Evolutionary conservation across 192 early-diverging fungal genomes (phyloP), one percentile per base, ranked within the genome.

Genomic region (Podila minutissima): DNA sequence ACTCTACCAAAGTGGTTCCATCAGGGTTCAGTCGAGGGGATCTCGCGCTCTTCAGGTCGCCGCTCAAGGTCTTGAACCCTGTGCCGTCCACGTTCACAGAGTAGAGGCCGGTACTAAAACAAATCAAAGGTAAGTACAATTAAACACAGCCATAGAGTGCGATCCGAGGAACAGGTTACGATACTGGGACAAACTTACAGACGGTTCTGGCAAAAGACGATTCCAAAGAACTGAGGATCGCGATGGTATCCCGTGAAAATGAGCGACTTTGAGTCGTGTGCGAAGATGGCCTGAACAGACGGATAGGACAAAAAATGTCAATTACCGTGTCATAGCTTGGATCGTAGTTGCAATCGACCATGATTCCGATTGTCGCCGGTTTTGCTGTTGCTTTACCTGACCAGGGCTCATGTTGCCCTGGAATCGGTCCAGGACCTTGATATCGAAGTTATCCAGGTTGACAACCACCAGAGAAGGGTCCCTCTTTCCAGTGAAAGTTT

Each of bases 191-290:
- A 8, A 22, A 65, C 71, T 50, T 74, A 85, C 81, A 75, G 83
- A 32, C 93, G 83, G 84, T 95, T 95, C 67, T 86, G 86, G 74
- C 93, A 95, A 68, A 83, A 90, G 20, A 87, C 84, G 26, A 94
- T 76, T 5, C 94, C 93, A 61, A 84, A 84, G 60, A 85, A 85
- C 64, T 89, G 88, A 3, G 88, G 86, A 35, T 83, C 60, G 60
- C 85, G 83, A 66, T 82, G 71, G 72, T 94, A 91, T 31, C 93
- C 93, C 2, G 86, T 89, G 66, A 94, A 93, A 33, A 92, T 86
- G 28, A 94, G 69, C 22, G 82, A 79, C 46, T 74, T 84, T 71
- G 82, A 83, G 60, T 83, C 83, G 6, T 83, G 83, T 1, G 87
- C 67, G 37, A 90, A 88, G 59, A 84, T 74, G 48, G 83, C 83